phyloP scores from a whole-genome alignment of 2,329 filamentous ascomycete species.

The Trichoderma aggressivum region DNA sequence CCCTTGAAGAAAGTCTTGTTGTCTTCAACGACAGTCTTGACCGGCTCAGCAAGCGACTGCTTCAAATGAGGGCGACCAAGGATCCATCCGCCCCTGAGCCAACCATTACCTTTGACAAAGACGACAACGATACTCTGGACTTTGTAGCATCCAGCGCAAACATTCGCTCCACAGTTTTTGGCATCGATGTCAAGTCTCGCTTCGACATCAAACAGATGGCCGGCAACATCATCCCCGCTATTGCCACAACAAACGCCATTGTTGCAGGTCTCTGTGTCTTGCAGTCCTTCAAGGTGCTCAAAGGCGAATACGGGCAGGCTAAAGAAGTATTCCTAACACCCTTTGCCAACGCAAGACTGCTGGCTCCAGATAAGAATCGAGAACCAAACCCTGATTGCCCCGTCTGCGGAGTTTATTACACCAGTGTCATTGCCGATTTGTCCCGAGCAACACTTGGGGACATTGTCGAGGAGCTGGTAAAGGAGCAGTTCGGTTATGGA shows the following conservation, averaged over 20 bases:
- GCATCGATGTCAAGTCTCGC: constrained; percentile 81
- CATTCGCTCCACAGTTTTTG: constrained; percentile 82
- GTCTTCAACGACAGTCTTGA: constrained; percentile 84
- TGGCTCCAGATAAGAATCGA: constrained; percentile 55
- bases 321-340: constrained; percentile 85
- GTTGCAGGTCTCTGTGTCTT: constrained; percentile 89
- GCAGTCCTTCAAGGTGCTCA: constrained; percentile 87
- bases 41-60: constrained; percentile 70
- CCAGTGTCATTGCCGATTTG: constrained; percentile 64
- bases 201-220: constrained; percentile 99
- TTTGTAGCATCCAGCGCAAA: constrained; percentile 92
- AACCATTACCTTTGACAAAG: constrained; percentile 88
- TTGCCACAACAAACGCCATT: constrained; percentile 96
- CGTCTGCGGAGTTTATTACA: constrained; percentile 74
- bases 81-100: constrained; percentile 52
- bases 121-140: constrained; percentile 90
- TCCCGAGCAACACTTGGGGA: constrained; percentile 72
- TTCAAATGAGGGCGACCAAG: constrained; percentile 55
- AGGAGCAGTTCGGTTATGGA: constrained; percentile 68
- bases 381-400: constrained; percentile 77
- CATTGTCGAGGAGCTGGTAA: constrained; percentile 72
- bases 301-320: constrained; percentile 63
- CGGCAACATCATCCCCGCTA: constrained; percentile 97
- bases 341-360: constrained; percentile 54
- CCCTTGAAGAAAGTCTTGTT: constrained; percentile 74